Base-by-base conservation (phyloP, 768 basidiomycete species). In the Russula ochroleuca region DNA sequence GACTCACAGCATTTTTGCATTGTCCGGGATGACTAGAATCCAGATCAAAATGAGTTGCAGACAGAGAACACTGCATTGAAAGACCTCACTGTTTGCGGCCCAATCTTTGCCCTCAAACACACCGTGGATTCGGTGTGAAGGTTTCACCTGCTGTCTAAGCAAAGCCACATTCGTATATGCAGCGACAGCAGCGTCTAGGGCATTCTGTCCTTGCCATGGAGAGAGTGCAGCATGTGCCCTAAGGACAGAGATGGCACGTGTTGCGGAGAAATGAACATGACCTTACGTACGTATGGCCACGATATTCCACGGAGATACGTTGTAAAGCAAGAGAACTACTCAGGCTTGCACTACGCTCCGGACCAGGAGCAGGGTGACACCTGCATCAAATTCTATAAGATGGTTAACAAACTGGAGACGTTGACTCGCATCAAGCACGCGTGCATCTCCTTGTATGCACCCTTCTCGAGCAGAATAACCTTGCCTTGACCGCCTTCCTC, bases 201-300 rank as follows among this genome's bases (percentile, higher is more conserved):
- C 86, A 66, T 94, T 93, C 64, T 78, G 80, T 1, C 90, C 92
- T 72, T 92, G 88, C 91, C 92, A 93, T 25, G 91, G 92, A 23
- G 86, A 87, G 31, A 88, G 76, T 1, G 85, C 85, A 4, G 89
- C 90, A 70, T 91, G 90, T 3, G 90, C 88, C 13, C 88, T 91
- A 60, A 14, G 8, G 31, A 2, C 28, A 47, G 19, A 37, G 23
- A 37, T 21, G 25, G 9, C 19, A n/a, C n/a, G 38, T 43, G 5
- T 37, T 23, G 35, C 37, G 14, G 25, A 37, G 49, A 41, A 19
- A 43, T 10, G 43, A 21, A 38, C 9, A 21, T 23, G 0, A 37
- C 14, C 4, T 47, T 23, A 67, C 79, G 64, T 62, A 89, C 90
- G 88, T 87, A 68, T 88, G 89, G 4, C 91, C 91, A 52, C 73